These are phyloP conservation scores for Irpex lacteus DNA, from an alignment of 1,284 basidiomycete species.

Conservation along the genomic window DNA sequence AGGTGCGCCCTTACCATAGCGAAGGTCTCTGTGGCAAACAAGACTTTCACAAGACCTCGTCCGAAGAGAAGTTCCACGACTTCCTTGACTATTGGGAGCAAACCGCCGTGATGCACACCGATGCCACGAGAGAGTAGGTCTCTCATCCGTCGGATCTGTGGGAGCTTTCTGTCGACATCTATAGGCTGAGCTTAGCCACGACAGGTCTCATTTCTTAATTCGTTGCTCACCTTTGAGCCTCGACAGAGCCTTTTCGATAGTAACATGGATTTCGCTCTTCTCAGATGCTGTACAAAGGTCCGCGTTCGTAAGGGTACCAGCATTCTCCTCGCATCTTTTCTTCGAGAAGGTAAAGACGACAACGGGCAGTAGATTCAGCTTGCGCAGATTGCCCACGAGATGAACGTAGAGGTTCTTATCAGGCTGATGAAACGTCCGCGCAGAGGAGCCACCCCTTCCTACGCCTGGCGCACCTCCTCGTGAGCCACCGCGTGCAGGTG, in stretches of 20 bases:
- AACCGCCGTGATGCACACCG: conserved; percentile 96
- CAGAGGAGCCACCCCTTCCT: conserved; percentile 49
- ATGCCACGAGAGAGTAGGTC: conserved; percentile 91
- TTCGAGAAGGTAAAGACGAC: conserved; percentile 99
- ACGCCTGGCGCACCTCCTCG: conserved; percentile 42
- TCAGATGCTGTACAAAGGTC: conserved; percentile 88
- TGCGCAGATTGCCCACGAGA: conserved; percentile 83
- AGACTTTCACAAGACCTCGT: conserved; percentile 92
- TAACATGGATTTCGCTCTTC: conserved; percentile 96
- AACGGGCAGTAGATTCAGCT: conserved; percentile 86
- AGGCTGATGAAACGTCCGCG: conserved; percentile 61
- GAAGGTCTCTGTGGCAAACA: conserved; percentile 99
- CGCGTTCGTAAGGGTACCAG: conserved; percentile 82
- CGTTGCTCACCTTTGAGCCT: conserved; percentile 79
- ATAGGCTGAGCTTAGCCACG: conserved; percentile 4
- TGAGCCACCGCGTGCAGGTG: conserved; percentile 37
- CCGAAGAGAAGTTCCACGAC: conserved; percentile 98
- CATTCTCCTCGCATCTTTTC: conserved; percentile 96
- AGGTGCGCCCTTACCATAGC: conserved; percentile 75
- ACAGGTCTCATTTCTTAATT: background rate
- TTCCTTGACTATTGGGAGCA: conserved; percentile 97
- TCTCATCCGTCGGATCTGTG: conserved; percentile 92
- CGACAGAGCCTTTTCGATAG: conserved; percentile 89
- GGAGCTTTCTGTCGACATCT: conserved; percentile 93
- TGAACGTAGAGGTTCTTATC: conserved; percentile 96